Base-by-base conservation (phyloP, 75 land plant species). In the Ceratopteris richardii region DNA sequence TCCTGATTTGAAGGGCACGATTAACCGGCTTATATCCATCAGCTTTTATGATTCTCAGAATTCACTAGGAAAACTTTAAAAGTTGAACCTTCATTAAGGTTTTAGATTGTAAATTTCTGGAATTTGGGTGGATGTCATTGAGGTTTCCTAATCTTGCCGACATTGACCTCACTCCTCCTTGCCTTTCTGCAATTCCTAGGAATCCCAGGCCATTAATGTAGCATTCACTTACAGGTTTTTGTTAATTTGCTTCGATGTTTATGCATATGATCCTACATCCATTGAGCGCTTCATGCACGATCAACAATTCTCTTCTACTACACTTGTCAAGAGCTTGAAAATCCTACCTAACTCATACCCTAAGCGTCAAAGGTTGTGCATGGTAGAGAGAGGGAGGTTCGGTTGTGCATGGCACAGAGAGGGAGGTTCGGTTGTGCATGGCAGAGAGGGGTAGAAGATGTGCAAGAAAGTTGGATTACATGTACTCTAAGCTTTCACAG, bases 61-160 rank as follows among this genome's bases (percentile, higher is more conserved):
- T n/a, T n/a, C n/a, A n/a, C n/a, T n/a, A n/a, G n/a, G n/a, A n/a
- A n/a, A n/a, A n/a, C n/a, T n/a, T n/a, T n/a, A n/a, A n/a, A n/a
- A n/a, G n/a, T n/a, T n/a, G n/a, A n/a, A 65, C 44, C 25, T 71
- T 69, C 18, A 54, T 74, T 55, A 56, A 39, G 25, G 52, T 74
- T 17, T 58, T 54, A 58, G 73, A 74, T 19, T 74, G 77, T 74
- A 56, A 60, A 5, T 74, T 68, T 31, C 46, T 74, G 27, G 73
- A 74, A 58, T 62, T 60, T 42, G 77, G 73, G 24, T 26, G 66
- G 23, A 44, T 74, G 53, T 20, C 40, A 19, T 25, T 51, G 20
- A 62, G 77, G 22, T 74, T 74, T 21, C 77, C 77, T 26, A 69
- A 63, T 22, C 61, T 74, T 7, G 69, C 62, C 0, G 73, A 68